Evolutionary conservation across 2,329 filamentous ascomycete species (phyloP).

Genomic region (Endocalyx cinctus): DNA sequence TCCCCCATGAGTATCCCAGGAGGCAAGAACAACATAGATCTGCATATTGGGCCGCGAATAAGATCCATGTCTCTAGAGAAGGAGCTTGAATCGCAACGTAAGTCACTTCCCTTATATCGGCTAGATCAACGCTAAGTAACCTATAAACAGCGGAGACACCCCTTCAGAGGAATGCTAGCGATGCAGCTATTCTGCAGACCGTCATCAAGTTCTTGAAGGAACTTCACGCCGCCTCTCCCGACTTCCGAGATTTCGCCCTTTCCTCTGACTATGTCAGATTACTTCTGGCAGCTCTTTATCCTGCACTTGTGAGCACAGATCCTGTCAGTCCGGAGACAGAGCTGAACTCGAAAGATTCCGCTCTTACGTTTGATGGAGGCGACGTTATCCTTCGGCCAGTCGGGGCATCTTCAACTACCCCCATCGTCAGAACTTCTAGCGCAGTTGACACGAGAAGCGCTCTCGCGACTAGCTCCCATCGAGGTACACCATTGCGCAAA

Average conservation of each 20-base stretch:
- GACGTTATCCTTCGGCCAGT: conserved; percentile 78
- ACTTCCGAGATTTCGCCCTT: conserved; percentile 78
- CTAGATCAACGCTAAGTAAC: conserved; percentile 15
- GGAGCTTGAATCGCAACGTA: conserved; percentile 52
- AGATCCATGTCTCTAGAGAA: conserved; percentile 64
- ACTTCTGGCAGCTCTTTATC: conserved; percentile 76
- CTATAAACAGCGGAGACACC: conserved; percentile 37
- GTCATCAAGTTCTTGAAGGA: conserved; percentile 76
- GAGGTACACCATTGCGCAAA: conserved; percentile 64
- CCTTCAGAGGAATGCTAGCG: conserved; percentile 48
- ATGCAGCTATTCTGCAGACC: conserved; percentile 65
- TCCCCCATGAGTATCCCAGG: conserved; percentile 38
- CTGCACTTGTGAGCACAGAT: conserved; percentile 82
- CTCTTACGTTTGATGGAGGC: conserved; percentile 77
- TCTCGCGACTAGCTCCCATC: conserved; percentile 29
- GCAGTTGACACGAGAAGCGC: conserved; percentile 46
- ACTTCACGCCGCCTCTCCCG: conserved; percentile 68
- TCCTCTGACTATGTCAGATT: conserved; percentile 78
- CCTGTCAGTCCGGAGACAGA: conserved; percentile 79
- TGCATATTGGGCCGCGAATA: conserved; percentile 36
- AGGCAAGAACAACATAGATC: conserved; percentile 18
- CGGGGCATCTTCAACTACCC: conserved; percentile 54
- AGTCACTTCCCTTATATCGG: no score
- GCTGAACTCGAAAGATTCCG: conserved; percentile 75
- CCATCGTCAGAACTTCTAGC: conserved; percentile 69